Base-by-base conservation (phyloP, 768 basidiomycete genomes). In the Tulasnella sp. region DNA sequence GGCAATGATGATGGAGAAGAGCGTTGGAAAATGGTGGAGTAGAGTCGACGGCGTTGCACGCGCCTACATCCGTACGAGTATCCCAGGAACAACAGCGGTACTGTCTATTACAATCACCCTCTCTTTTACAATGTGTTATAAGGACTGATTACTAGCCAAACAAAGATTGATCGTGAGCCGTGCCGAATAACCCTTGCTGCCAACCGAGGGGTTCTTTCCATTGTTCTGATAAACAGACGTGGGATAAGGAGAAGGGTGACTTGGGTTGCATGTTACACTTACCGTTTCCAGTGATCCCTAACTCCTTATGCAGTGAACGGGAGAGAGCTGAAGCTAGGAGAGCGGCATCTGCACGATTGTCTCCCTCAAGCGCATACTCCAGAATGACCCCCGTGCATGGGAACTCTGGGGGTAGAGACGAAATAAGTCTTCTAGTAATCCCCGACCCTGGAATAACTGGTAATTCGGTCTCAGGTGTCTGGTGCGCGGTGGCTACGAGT, bases 371-470 rank as follows among this genome's bases (percentile, higher is more conserved):
- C 15, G 90, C 93, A 82, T 93, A 95, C 70, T 93, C 91, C 71
- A 93, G 85, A 13, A 95, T 83, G 20, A 88, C 86, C 0, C 87
- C 89, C 0, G 87, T 88, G 32, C 91, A 23, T n/a, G 82, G 90
- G 57, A 88, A 86, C 26, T 85, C 81, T 87, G 88, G 89, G 0
- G 90, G 87, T 35, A 94, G 81, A 9, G 91, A 87, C 2, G 86
- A 86, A 7, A 95, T 84, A 70, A 95, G 85, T 37, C 91, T 87
- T 57, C 89, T 87, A 0, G 91, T 90, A 39, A 95, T 84, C 2
- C 94, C 94, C 44, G 92, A 92, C 20, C 92, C 92, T 0, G 93
- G 93, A 39, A 94, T 91, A 84, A 93, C 91, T 42, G 93, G 92
- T 23, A 90, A 86, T 29, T 83, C 82, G 70, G 82, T 78, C 26